phyloP scores from a whole-genome alignment of 108 stramenopile species.

The Epithemia pelagica region DNA sequence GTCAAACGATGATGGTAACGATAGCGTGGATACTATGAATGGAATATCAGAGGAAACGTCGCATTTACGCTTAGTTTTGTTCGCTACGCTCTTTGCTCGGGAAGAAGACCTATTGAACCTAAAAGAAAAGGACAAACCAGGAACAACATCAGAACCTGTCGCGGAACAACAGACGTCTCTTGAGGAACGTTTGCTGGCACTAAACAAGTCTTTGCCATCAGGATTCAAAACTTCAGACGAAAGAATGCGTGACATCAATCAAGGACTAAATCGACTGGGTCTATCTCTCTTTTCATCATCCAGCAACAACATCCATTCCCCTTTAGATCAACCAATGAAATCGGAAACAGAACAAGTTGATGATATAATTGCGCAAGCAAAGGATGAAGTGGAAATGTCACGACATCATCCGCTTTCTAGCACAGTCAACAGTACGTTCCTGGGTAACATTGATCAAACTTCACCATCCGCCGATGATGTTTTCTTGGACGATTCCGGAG shows the following conservation, averaged over 20 bases:
- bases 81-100: background rate
- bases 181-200: slow-evolving; percentile 29
- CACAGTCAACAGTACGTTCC: background rate
- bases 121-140: background rate
- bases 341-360: slow-evolving; percentile 44
- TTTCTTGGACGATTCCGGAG: background rate
- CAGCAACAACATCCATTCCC: slow-evolving; percentile 10
- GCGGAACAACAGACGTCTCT: slow-evolving; percentile 19
- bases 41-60: background rate
- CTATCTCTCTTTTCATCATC: slow-evolving; percentile 20
- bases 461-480: background rate
- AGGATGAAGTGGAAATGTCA: slow-evolving; percentile 25
- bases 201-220: slow-evolving; percentile 33
- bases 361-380: slow-evolving; percentile 42
- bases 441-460: background rate
- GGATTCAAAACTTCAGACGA: slow-evolving; percentile 29
- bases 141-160: slow-evolving; percentile 3
- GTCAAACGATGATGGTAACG: background rate
- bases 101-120: background rate
- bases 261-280: slow-evolving; percentile 31
- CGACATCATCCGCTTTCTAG: background rate
- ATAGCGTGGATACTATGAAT: background rate
- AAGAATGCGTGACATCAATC: slow-evolving; percentile 34
- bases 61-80: background rate
- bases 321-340: slow-evolving; percentile 10